Evolutionary conservation across 2,329 filamentous ascomycete genomes (phyloP), one percentile per base, ranked within the genome.

Genomic region (Cladosporium austrohemisphaericum): DNA sequence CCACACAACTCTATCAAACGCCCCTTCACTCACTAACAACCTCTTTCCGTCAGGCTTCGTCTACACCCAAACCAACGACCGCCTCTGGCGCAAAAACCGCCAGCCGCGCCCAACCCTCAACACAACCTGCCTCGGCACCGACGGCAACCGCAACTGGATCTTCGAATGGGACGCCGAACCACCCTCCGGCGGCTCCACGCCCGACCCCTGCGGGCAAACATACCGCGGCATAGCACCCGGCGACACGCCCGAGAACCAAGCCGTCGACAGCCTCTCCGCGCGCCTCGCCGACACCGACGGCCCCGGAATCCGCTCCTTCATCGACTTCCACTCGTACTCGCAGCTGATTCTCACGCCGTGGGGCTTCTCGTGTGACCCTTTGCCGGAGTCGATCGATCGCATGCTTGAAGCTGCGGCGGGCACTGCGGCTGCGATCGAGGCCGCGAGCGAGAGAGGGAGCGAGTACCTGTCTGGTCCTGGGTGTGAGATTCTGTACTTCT

Each of bases 241-340:
- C 13, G 73, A 78, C 49, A 71, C 75, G 0, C 73, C 76, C 4
- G 80, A 83, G 65, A 79, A 70, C 55, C 67, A 68, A 51, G 74
- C 67, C 0, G 67, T 85, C 7, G 71, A 71, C 23, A 68, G 70
- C 4, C 74, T 76, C 37, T 67, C 78, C 16, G 8, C 33, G 4
- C 68, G 71, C 40, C 59, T 64, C 31, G 59, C 81, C 19, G 67
- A 70, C 3, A 60, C 62, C 2, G 63, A 63, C 10, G 63, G 63
- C 13, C 71, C 77, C 52, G 77, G 79, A 1, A 68, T 85, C 32
- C 76, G 79, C 58, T 70, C 83, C 2, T 86, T 78, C 65, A 77
- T 85, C 55, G 83, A 86, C 65, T 80, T 78, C 61, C 83, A 86
- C 66, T 75, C 79, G 0, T 86, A 83, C 66, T 76, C 74, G 9